Evolutionary conservation across 441 rosid genomes (phyloP).

Genomic region (Euphorbia schlechtendalii): DNA sequence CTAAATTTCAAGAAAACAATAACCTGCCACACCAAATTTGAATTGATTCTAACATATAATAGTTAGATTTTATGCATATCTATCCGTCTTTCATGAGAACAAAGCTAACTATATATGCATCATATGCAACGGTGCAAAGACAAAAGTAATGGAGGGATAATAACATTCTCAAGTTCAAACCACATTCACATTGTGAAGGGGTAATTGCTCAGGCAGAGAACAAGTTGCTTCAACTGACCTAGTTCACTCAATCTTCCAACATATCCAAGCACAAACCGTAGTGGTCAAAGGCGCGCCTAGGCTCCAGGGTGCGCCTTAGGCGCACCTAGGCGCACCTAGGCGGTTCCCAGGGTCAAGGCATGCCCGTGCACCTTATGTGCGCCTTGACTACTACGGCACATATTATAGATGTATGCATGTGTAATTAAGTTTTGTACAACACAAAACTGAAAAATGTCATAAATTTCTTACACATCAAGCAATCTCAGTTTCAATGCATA

Average conservation of each 20-base stretch:
- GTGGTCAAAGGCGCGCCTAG: too few relatives aligned
- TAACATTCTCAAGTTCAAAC: neutral
- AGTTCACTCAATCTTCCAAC: constrained; percentile 8
- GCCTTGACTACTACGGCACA: too few relatives aligned
- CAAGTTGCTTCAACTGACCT: neutral
- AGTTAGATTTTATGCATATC: neutral
- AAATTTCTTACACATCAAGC: neutral
- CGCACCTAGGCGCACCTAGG: too few relatives aligned
- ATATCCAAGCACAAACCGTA: too few relatives aligned
- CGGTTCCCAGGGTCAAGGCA: too few relatives aligned
- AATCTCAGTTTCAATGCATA: neutral
- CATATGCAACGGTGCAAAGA: neutral
- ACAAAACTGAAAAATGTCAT: neutral
- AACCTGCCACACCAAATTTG: constrained; percentile 9
- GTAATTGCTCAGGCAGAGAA: too few relatives aligned
- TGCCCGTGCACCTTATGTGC: too few relatives aligned
- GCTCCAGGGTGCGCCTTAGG: too few relatives aligned
- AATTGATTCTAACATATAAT: neutral
- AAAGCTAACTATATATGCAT: neutral
- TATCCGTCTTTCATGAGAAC: neutral
- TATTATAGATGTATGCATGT: neutral
- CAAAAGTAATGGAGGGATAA: neutral
- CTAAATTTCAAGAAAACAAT: neutral
- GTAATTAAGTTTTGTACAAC: neutral
- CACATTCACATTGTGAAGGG: neutral